Conservation (phyloP, 2,329 filamentous ascomycete species). For the Verticillium nubilum region DNA sequence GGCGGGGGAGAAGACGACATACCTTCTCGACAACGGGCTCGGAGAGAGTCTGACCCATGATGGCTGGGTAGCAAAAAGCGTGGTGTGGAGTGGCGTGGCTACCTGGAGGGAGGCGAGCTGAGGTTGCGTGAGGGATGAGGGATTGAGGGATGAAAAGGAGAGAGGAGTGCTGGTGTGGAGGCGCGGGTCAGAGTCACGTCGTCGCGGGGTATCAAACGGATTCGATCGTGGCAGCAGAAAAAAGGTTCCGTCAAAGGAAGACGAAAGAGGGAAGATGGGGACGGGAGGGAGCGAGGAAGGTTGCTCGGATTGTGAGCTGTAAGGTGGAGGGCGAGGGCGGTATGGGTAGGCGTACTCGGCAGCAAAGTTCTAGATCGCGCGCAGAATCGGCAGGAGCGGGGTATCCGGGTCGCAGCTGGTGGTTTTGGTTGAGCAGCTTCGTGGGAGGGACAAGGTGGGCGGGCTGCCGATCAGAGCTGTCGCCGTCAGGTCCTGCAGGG, state of each 20-base stretch:
- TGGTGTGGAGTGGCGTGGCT: constrained; percentile 19
- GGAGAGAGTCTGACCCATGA: constrained; percentile 98
- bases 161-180: background rate
- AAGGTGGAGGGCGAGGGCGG: background rate
- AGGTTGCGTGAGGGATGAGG: background rate
- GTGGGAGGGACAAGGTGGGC: constrained; percentile 5
- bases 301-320: background rate
- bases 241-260: background rate
- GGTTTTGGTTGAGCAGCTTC: constrained; percentile 2
- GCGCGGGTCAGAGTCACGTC: background rate
- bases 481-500: constrained; percentile 1
- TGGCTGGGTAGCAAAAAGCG: constrained; percentile 22
- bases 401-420: constrained; percentile 11
- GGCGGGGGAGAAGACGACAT: constrained; percentile 24
- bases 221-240: background rate
- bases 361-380: constrained; percentile 16
- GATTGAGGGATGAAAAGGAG: background rate
- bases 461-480: constrained; percentile 5
- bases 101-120: constrained; percentile 10
- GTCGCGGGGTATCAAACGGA: background rate
- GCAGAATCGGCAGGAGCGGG: constrained; percentile 16
- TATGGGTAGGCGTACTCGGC: constrained; percentile 3
- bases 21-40: constrained; percentile 99
- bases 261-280: background rate
- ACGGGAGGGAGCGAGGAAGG: background rate